phyloP scores from a whole-genome alignment of 495 filamentous ascomycete genomes.

The Penicillium antarcticum region DNA sequence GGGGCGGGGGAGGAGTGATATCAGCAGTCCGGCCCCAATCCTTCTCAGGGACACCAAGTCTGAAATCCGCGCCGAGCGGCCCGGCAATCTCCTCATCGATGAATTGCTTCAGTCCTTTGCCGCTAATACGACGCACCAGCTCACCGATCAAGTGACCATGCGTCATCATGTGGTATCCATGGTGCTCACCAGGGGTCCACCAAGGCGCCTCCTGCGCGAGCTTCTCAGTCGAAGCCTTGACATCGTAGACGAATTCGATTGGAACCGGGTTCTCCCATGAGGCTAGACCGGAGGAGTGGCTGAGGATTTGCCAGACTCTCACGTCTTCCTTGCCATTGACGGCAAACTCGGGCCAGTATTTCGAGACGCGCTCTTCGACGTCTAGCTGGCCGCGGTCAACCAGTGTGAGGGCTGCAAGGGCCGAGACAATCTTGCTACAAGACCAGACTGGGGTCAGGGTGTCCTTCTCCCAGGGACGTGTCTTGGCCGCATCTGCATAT shows the following conservation, averaged over 20 bases:
- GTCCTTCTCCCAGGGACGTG: slow-evolving; percentile 34
- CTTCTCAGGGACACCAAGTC: slow-evolving; percentile 29
- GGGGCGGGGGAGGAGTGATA: slow-evolving; percentile 13
- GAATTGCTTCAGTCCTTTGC: slow-evolving; percentile 36
- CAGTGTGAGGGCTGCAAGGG: slow-evolving; percentile 34
- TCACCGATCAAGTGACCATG: slow-evolving; percentile 42
- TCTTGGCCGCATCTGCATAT: slow-evolving; percentile 22
- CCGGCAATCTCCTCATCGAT: slow-evolving; percentile 37
- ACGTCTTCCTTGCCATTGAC: slow-evolving; percentile 39
- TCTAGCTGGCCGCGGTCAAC: slow-evolving; percentile 39
- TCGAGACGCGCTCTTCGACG: slow-evolving; percentile 32
- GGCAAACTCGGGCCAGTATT: slow-evolving; percentile 47
- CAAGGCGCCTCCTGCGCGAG: slow-evolving; percentile 40
- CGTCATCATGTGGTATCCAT: slow-evolving; percentile 36
- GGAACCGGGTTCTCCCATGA: slow-evolving; percentile 32
- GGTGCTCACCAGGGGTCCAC: slow-evolving; percentile 39
- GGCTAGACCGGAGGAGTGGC: slow-evolving; percentile 35
- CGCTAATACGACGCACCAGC: slow-evolving; percentile 34
- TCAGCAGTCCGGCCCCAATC: slow-evolving; percentile 30
- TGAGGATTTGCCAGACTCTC: slow-evolving; percentile 39
- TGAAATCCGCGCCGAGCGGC: slow-evolving; percentile 39
- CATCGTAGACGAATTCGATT: slow-evolving; percentile 28
- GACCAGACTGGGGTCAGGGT: slow-evolving; percentile 43
- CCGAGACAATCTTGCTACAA: slow-evolving; percentile 36
- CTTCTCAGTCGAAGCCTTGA: slow-evolving; percentile 19